A percentile compares a stretch with the other conserved stretches of the same genome.
Evolutionary conservation across 176 grass and related monocot species (phyloP).

Genomic region (Eragrostis nindensis): DNA sequence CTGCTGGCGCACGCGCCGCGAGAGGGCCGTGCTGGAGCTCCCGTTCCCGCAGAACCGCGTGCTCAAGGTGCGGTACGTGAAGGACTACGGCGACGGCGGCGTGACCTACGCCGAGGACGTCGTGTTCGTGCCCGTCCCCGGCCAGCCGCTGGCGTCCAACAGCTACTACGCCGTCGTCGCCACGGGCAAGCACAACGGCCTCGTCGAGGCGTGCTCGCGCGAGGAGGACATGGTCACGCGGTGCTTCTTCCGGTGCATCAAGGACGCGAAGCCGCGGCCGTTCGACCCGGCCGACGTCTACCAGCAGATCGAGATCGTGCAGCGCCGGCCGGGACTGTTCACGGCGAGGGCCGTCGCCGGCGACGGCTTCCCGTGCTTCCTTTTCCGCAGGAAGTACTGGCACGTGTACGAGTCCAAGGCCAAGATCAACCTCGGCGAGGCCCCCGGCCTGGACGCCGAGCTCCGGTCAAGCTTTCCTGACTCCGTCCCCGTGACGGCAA

Average conservation of each 20-base stretch:
- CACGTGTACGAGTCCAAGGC: constrained; percentile 37
- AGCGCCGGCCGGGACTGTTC: constrained; percentile 40
- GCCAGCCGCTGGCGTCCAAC: constrained; percentile 53
- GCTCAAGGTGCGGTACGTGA: constrained; percentile 45
- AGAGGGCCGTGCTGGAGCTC: constrained; percentile 46
- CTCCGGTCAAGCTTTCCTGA: constrained; percentile 4
- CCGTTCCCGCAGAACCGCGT: constrained; percentile 69
- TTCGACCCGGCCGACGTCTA: constrained; percentile 63
- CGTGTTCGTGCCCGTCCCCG: constrained; percentile 65
- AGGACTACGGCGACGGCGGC: constrained; percentile 14
- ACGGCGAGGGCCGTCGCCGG: constrained; percentile 42
- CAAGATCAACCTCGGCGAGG: constrained; percentile 42
- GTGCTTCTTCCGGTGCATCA: constrained; percentile 53
- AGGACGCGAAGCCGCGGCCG: constrained; percentile 44
- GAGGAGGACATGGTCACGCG: constrained; percentile 54
- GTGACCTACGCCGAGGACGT: constrained; percentile 36
- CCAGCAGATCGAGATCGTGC: constrained; percentile 64
- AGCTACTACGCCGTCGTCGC: constrained; percentile 62
- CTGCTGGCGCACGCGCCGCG: constrained; percentile 46
- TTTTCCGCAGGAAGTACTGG: constrained; percentile 60
- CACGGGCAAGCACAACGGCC: constrained; percentile 45
- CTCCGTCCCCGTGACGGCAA: neutral
- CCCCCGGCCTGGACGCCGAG: constrained; percentile 36
- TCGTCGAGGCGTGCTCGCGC: constrained; percentile 53
- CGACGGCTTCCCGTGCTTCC: neutral